Conservation (phyloP, 257 asterid species). For the Solanum acaule region DNA sequence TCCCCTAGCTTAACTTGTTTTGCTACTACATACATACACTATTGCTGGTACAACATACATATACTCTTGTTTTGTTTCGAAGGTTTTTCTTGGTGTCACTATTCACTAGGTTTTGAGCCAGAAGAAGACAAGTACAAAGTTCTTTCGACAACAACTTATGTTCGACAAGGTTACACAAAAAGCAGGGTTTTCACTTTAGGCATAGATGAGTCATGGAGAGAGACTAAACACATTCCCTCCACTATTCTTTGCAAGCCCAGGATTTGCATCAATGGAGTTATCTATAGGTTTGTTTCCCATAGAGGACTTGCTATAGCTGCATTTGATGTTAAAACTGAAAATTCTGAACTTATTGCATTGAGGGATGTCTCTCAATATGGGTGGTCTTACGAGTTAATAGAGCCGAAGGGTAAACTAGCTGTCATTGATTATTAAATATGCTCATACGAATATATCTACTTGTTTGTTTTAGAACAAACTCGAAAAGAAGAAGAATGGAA, state of each 20-base stretch:
- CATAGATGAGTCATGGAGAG: not conserved
- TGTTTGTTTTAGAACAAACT: not conserved
- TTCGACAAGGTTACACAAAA: not conserved
- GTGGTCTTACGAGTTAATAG: not conserved
- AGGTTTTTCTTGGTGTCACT: too few relatives aligned
- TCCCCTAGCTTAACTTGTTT: too few relatives aligned
- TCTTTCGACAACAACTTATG: not conserved
- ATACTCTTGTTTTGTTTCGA: too few relatives aligned
- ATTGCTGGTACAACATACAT: too few relatives aligned
- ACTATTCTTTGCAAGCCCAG: not conserved
- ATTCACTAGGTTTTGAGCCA: too few relatives aligned
- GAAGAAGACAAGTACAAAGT: not conserved
- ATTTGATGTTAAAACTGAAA: not conserved
- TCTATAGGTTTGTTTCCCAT: not conserved
- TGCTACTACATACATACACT: too few relatives aligned
- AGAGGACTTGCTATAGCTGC: not conserved
- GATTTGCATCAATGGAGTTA: not conserved
- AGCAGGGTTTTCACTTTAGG: not conserved
- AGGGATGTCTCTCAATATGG: not conserved
- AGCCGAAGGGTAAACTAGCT: not conserved
- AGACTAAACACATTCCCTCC: not conserved
- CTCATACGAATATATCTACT: too few relatives aligned
- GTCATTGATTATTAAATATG: not conserved
- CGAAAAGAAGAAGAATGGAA: not conserved
- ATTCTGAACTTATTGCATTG: not conserved